Evolutionary conservation across 2,329 filamentous ascomycete genomes (phyloP).

Genomic region (Venturiaceae sp.): DNA sequence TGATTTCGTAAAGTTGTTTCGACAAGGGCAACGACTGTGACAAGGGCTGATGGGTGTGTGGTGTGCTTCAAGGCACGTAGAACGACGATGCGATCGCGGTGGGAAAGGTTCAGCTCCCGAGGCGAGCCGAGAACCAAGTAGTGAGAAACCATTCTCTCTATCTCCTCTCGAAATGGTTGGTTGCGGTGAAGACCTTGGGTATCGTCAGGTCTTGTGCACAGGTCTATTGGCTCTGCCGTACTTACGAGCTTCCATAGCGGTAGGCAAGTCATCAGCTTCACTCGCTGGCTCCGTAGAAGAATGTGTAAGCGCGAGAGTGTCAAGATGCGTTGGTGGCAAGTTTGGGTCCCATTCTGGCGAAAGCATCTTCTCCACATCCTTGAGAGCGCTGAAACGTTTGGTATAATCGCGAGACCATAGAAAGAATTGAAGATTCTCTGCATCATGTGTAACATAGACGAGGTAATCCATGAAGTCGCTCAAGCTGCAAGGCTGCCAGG

Average conservation of each 20-base stretch:
- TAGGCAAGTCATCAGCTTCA: neutral
- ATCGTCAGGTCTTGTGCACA: too few relatives aligned
- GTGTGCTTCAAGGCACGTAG: neutral
- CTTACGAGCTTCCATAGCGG: neutral
- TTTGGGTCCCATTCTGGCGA: slow-evolving; percentile 10
- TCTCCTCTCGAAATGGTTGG: too few relatives aligned
- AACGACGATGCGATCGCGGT: neutral
- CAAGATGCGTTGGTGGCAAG: neutral
- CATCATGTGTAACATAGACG: neutral
- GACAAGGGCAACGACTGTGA: neutral
- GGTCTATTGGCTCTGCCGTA: too few relatives aligned
- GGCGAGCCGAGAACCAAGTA: neutral
- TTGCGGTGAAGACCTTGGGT: too few relatives aligned
- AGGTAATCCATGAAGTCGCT: slow-evolving; percentile 2
- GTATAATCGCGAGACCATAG: slow-evolving; percentile 10
- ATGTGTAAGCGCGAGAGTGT: neutral
- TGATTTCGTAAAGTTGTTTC: slow-evolving; percentile 19
- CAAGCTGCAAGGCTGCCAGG: neutral
- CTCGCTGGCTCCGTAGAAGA: neutral
- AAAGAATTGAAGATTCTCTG: slow-evolving; percentile 14
- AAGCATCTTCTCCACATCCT: slow-evolving; percentile 20
- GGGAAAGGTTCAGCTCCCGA: neutral
- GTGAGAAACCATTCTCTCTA: too few relatives aligned
- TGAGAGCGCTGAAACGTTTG: slow-evolving; percentile 11
- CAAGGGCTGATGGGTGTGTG: neutral